Percentiles rank a stretch among this genome's conserved stretches.
phyloP scores from a whole-genome alignment of 331 rosid genomes.

The Rhamnella rubrinervis region DNA sequence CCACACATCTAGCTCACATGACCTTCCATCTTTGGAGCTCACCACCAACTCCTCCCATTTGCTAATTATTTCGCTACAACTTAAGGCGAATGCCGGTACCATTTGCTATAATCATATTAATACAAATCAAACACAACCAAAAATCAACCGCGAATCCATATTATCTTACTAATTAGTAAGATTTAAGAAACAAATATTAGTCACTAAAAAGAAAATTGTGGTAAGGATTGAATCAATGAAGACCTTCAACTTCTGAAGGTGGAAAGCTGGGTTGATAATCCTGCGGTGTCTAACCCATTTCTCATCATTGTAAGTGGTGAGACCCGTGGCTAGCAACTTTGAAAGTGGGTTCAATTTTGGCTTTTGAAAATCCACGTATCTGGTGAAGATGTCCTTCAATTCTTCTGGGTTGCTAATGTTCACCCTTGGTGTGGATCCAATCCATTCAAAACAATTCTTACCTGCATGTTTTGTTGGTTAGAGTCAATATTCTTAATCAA shows the following conservation, averaged over 20 bases:
- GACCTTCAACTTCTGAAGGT: not conserved
- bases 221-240: not conserved
- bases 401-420: constrained; percentile 21
- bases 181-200: no score
- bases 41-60: constrained; percentile 28
- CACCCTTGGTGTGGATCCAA: constrained; percentile 26
- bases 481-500: not conserved
- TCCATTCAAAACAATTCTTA: constrained; percentile 29
- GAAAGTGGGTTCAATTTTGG: not conserved
- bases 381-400: constrained; percentile 19
- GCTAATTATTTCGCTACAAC: constrained; percentile 21
- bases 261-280: not conserved
- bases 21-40: not conserved
- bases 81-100: constrained; percentile 8
- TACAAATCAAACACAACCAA: not conserved
- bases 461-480: constrained; percentile 12
- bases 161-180: not conserved
- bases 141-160: not conserved
- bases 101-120: constrained; percentile 6
- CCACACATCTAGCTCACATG: constrained; percentile 37
- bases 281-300: not conserved
- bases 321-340: not conserved
- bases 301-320: not conserved
- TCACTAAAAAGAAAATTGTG: not conserved
- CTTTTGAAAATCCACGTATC: constrained; percentile 11